These are phyloP conservation scores for Puccinia polysora DNA, from an alignment of 1,284 basidiomycete genomes.

Conservation along the genomic window DNA sequence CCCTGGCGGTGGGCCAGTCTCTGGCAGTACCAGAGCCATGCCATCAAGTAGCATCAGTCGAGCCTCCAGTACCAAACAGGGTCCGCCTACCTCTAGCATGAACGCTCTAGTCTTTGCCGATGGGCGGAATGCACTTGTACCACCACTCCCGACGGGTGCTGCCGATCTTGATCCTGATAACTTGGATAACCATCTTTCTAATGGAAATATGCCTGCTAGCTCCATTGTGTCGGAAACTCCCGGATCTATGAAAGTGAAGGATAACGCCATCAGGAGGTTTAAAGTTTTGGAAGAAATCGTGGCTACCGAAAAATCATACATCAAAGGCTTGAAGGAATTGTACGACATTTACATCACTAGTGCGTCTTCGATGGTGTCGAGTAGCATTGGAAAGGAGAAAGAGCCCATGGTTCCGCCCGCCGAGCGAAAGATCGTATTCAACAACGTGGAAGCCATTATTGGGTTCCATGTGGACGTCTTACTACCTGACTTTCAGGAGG, in stretches of 20 bases:
- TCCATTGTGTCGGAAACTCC: not conserved
- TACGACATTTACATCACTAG: constrained; percentile 92
- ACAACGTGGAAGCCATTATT: constrained; percentile 61
- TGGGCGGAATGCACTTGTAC: not conserved
- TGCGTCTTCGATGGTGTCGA: constrained; percentile 66
- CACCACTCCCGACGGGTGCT: not conserved
- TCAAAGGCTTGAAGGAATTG: constrained; percentile 80
- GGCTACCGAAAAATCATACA: constrained; percentile 84
- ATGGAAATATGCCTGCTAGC: not conserved
- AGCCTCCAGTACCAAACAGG: constrained; percentile 21
- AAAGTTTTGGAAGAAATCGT: constrained; percentile 42
- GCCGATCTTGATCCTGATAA: constrained; percentile 18
- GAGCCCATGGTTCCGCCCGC: constrained; percentile 70
- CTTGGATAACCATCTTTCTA: not conserved
- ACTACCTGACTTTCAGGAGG: constrained; percentile 58
- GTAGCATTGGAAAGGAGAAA: constrained; percentile 62
- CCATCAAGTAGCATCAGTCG: constrained; percentile 10
- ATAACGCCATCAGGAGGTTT: constrained; percentile 20
- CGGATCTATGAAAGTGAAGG: constrained; percentile 10
- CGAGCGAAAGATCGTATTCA: constrained; percentile 88
- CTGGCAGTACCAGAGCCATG: not conserved
- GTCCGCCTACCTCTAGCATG: not conserved
- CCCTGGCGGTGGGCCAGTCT: not conserved
- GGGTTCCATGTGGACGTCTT: constrained; percentile 49
- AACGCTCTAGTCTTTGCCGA: not conserved